Evolutionary conservation across 352 stramenopile genomes (phyloP), one percentile per base, ranked within the genome.

Genomic region (Phytophthora foliorum): DNA sequence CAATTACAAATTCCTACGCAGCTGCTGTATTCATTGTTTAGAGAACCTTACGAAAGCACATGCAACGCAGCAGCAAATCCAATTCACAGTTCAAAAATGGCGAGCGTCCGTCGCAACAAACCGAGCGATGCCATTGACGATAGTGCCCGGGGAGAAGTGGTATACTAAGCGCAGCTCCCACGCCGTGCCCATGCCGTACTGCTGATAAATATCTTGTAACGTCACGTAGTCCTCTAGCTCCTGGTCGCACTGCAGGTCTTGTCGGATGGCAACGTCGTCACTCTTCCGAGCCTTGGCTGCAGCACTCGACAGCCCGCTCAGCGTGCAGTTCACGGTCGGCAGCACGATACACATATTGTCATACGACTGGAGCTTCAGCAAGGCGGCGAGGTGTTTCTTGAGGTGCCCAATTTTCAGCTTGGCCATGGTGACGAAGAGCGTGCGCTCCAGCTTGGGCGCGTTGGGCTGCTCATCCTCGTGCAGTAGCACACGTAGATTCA

Each of bases 131-230:
- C 81, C 80, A 53, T 91, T 91, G 48, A 91, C 61, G 59, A 93
- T 92, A 21, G 80, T 74, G 63, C 80, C 82, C n/a, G 62, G 44
- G 9, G 86, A 92, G 63, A 94, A 94, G 59, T 94, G 86, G 48
- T 94, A 93, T 29, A 85, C 69, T 45, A 94, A 74, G 22, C 85
- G 76, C 39, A 94, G 69, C 54, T 94, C 78, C 86, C 86, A 93
- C 29, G 72, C 72, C 22, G 67, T 83, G 58, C 82, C 81, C 75
- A 86, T 88, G 50, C 74, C 80, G 65, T 93, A 94, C 74, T 94
- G 86, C 62, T 90, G 69, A 81, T 94, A 94, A 83, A 94, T 88
- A 81, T 92, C 86, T 58, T 81, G 77, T 56, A 94, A 74, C 41
- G 70, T 84, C 51, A 92, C 69, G 64, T 80, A 89, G 71, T 92